These are phyloP conservation scores for Ceratocystis huliohia DNA, from an alignment of 2,329 filamentous ascomycete species.

Conservation along the genomic window DNA sequence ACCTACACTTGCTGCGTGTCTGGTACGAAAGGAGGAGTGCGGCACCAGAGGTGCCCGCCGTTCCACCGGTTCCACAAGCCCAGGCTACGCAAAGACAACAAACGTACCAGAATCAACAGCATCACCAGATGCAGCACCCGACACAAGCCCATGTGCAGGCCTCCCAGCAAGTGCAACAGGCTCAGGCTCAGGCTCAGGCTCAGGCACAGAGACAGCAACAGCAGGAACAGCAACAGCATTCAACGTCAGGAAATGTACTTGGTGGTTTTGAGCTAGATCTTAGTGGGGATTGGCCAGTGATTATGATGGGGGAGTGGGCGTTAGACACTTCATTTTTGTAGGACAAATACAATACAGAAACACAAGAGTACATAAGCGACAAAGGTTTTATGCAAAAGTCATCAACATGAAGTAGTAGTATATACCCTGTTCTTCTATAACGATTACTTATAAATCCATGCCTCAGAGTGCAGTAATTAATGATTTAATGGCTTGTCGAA, in stretches of 20 bases:
- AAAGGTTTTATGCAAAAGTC: no score
- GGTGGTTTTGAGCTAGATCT: constrained; percentile 15
- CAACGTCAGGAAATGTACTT: background rate
- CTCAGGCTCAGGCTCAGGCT: background rate
- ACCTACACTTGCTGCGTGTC: constrained; percentile 18
- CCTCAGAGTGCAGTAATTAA: no score
- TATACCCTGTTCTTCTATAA: no score
- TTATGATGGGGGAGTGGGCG: constrained; percentile 21
- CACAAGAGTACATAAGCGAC: no score
- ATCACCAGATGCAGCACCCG: background rate
- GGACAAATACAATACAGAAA: background rate
- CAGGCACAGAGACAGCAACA: background rate
- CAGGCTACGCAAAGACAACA: background rate
- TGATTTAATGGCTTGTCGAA: no score
- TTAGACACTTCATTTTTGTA: constrained; percentile 19
- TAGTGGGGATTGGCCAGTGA: constrained; percentile 16
- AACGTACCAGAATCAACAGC: background rate
- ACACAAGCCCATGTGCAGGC: background rate
- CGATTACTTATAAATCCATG: no score
- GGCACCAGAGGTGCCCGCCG: constrained; percentile 13
- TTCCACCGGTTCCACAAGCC: constrained; percentile 6
- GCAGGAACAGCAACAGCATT: background rate
- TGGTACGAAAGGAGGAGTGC: constrained; percentile 20
- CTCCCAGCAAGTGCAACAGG: no score
- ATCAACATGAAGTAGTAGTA: no score